Evolutionary conservation across 371 early-diverging fungal species (phyloP), one percentile per base, ranked within the genome.

Genomic region (Quaeritorhiza haematococci): DNA sequence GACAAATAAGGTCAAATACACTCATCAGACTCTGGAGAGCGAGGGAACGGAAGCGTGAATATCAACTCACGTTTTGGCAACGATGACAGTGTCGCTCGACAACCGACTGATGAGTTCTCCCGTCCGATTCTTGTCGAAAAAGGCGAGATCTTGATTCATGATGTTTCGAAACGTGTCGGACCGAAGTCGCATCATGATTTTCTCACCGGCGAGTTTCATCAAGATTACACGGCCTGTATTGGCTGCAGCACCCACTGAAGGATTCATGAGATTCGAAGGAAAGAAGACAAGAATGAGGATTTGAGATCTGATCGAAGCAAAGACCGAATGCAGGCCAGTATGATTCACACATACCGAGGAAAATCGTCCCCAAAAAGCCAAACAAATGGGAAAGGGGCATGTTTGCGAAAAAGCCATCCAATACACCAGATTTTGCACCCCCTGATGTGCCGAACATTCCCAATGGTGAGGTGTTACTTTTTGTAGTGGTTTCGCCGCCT

Each of bases 21-120:
- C n/a, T n/a, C n/a, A n/a, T n/a, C n/a, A n/a, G n/a, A n/a, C n/a
- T n/a, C n/a, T n/a, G n/a, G n/a, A n/a, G n/a, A n/a, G n/a, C n/a
- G n/a, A n/a, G n/a, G n/a, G n/a, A n/a, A n/a, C n/a, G n/a, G n/a
- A n/a, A n/a, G n/a, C n/a, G n/a, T n/a, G n/a, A n/a, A n/a, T n/a
- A n/a, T n/a, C n/a, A n/a, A n/a, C n/a, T n/a, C n/a, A n/a, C 49
- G 88, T 83, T 63, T 84, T 87, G 55, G 88, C 87, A 49, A 90
- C 87, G 34, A 66, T 52, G 19, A 88, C 76, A 10, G 85, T 77
- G 19, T 67, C 68, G 3, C 77, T 73, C 10, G 87, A 82, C 53
- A 92, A 72, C 32, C 93, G 76, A 32, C 85, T 84, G 43, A 88
- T 82, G 43, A 92, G 72, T 59, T 92, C 93, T 30, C 90, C 90